Evolutionary conservation across 75 land plant species (phyloP).

Genomic region (Cupressus sempervirens): DNA sequence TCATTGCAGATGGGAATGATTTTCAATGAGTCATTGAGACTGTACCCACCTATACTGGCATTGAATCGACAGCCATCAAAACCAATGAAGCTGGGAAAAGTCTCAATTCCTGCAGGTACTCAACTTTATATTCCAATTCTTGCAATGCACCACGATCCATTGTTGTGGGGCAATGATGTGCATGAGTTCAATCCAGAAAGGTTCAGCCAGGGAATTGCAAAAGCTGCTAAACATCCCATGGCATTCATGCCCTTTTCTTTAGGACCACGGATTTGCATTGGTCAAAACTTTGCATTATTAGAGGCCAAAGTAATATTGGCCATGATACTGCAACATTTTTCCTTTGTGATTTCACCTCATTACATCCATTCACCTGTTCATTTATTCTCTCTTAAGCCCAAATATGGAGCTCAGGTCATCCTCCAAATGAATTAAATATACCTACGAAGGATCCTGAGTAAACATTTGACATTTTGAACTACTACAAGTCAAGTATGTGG

Average conservation of each 20-base stretch:
- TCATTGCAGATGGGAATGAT: constrained; percentile 14
- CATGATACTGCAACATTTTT: constrained; percentile 22
- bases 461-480: background rate
- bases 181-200: constrained; percentile 25
- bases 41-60: constrained; percentile 19
- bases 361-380: constrained; percentile 19
- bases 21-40: constrained; percentile 21
- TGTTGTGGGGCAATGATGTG: constrained; percentile 32
- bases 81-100: constrained; percentile 14
- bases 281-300: constrained; percentile 8
- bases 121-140: too few species aligned
- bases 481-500: background rate
- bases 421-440: background rate
- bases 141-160: constrained; percentile 21
- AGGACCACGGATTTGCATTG: constrained; percentile 34
- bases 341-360: background rate
- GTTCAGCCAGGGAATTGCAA: constrained; percentile 8
- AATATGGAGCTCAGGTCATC: constrained; percentile 22
- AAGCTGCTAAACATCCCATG: background rate
- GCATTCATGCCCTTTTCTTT: constrained; percentile 29
- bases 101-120: constrained; percentile 25
- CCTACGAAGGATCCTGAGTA: background rate
- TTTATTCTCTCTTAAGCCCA: constrained; percentile 11
- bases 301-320: constrained; percentile 21
- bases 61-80: constrained; percentile 6